Evolutionary conservation across 495 filamentous ascomycete genomes (phyloP).

Genomic region (Paragyromitra xinjiangensis): DNA sequence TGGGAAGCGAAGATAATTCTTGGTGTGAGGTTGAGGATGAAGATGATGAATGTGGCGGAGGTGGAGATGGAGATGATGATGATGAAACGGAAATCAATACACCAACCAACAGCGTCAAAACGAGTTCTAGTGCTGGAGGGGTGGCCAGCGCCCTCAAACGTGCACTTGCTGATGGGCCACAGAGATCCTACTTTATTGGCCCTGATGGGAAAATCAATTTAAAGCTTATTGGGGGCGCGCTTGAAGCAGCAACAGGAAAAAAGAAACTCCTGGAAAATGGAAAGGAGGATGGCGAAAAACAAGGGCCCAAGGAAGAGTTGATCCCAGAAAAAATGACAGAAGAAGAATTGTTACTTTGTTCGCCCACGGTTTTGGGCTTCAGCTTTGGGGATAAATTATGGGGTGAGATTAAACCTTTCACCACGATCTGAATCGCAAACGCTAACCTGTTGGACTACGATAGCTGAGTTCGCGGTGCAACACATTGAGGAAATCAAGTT

Average conservation of each 20-base stretch:
- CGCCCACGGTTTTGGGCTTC: conserved; percentile 61
- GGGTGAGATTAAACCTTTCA: conserved; percentile 57
- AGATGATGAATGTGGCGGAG: conserved; percentile 43
- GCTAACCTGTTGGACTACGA: conserved; percentile 6
- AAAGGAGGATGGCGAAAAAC: conserved; percentile 1
- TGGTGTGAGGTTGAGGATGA: conserved; percentile 49
- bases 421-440: neutral
- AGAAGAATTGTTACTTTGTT: conserved; percentile 61
- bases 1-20: conserved; percentile 41
- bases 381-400: conserved; percentile 62
- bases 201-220: conserved; percentile 51
- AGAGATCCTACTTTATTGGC: conserved; percentile 49
- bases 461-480: conserved; percentile 72
- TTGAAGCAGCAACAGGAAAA: conserved; percentile 30
- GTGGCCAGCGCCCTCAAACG: conserved; percentile 25
- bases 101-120: conserved; percentile 36
- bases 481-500: conserved; percentile 74
- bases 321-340: conserved; percentile 57
- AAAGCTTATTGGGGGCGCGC: conserved; percentile 31
- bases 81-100: conserved; percentile 48
- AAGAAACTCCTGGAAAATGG: conserved; percentile 36
- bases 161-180: conserved; percentile 43
- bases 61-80: conserved; percentile 35
- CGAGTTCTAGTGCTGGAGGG: conserved; percentile 6
- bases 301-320: conserved; percentile 44